Evolutionary conservation across 2,329 filamentous ascomycete species (phyloP), one percentile per base, ranked within the genome.

Genomic region (Bipolaris cookei): DNA sequence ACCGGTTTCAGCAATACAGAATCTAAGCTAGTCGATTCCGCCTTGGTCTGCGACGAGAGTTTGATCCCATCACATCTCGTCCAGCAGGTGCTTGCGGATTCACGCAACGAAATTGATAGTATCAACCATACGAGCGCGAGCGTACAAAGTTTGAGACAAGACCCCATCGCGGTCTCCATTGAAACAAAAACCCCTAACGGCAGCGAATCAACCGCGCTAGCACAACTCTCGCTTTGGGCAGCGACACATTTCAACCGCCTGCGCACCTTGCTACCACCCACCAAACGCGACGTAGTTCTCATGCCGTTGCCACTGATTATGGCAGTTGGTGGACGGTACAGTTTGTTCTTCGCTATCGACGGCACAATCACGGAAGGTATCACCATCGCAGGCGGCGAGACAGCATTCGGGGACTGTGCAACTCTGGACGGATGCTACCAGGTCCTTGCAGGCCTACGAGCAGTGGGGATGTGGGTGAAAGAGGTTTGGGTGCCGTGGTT

Each of bases 221-320:
- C 34, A 7, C 54, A 61, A 34, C 58, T 58, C 44, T 56, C 58
- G 6, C 38, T 14, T n/a, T 61, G 44, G 54, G 54, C 37, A 44
- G 46, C 58, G 37, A 51, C 54, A 10, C 49, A 61, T 34, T 58
- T 61, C 45, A 51, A 54, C 35, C 51, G 54, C 16, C 51, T 61
- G n/a, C 51, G 51, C 16, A 57, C 54, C 30, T 35, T 57, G 6
- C 23, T 53, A 53, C 43, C 49, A 13, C 49, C 55, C n/a, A 28
- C 23, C 21, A 42, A 54, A 50, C 49, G 44, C 35, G 32, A 52
- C 37, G 25, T 51, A 13, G 20, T 57, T 25, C n/a, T 23, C 11
- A 57, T 57, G 42, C 48, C 54, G 34, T 42, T 57, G 32, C 54
- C 54, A 18, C 48, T 57, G n/a, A 47, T 57, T 28, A 48, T 37